Conservation (phyloP, 306 rosid genomes). For the Arachis stenosperma region DNA sequence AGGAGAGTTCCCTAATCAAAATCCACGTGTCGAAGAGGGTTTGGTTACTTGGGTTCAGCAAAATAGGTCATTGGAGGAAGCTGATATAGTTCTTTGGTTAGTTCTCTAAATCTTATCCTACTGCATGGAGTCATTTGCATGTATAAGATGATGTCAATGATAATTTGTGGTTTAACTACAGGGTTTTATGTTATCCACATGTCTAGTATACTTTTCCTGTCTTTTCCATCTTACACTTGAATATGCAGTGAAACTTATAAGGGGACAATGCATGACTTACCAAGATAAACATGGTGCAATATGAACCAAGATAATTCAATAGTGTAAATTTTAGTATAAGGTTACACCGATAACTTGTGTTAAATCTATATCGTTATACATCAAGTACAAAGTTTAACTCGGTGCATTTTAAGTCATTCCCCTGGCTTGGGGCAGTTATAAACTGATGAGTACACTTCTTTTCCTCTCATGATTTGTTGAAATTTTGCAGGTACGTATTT, state of each 20-base stretch:
- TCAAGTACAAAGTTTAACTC: too few relatives aligned
- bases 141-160: not conserved
- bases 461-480: conserved; percentile 12
- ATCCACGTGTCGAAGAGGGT: conserved; percentile 83
- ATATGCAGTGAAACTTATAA: conserved; percentile 4
- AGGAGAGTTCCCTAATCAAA: conserved; percentile 83
- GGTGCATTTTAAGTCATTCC: too few relatives aligned
- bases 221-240: not conserved
- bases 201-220: not conserved
- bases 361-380: too few relatives aligned
- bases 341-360: too few relatives aligned
- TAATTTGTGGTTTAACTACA: not conserved
- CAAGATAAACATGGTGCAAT: too few relatives aligned
- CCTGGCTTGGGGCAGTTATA: too few relatives aligned
- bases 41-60: conserved; percentile 78
- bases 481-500: conserved; percentile 68
- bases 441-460: not conserved
- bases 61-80: conserved; percentile 78
- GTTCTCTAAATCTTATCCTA: conserved; percentile 34
- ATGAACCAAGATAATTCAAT: too few relatives aligned
- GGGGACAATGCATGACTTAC: too few relatives aligned
- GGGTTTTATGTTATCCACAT: not conserved
- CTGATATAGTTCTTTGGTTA: conserved; percentile 82
- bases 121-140: not conserved
- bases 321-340: too few relatives aligned